phyloP scores from a whole-genome alignment of 2,329 filamentous ascomycete genomes.

The Beauveria varroae region DNA sequence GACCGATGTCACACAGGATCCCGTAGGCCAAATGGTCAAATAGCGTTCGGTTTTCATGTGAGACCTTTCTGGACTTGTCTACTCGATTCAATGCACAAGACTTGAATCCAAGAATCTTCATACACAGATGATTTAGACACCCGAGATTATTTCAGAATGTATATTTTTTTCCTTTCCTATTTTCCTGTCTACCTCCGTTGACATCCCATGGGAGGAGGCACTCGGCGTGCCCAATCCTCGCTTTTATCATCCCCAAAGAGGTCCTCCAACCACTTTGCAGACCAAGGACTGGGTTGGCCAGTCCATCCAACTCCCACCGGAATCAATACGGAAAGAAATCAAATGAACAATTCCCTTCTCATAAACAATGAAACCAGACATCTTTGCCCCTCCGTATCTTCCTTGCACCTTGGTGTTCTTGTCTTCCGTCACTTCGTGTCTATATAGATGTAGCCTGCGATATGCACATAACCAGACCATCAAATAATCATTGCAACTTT shows the following conservation, averaged over 20 bases:
- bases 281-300: background rate
- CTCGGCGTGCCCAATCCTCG: background rate
- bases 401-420: background rate
- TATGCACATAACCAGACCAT: constrained; percentile 12
- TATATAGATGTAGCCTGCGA: constrained; percentile 9
- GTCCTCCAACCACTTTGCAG: constrained; percentile 9
- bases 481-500: constrained; percentile 14
- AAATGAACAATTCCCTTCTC: background rate
- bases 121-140: background rate
- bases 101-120: no score
- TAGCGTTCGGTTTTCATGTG: no score
- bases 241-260: background rate
- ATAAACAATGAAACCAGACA: background rate
- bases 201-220: background rate
- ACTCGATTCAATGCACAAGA: background rate
- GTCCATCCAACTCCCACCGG: background rate
- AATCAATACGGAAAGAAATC: background rate
- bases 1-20: no score
- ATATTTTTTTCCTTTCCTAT: background rate
- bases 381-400: background rate
- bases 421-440: constrained; percentile 1
- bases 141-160: background rate
- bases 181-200: constrained; percentile 6
- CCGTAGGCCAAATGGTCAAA: no score
- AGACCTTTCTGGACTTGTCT: no score